Conservation (phyloP, 2,329 filamentous ascomycete genomes). For the Fusarium buxicola region DNA sequence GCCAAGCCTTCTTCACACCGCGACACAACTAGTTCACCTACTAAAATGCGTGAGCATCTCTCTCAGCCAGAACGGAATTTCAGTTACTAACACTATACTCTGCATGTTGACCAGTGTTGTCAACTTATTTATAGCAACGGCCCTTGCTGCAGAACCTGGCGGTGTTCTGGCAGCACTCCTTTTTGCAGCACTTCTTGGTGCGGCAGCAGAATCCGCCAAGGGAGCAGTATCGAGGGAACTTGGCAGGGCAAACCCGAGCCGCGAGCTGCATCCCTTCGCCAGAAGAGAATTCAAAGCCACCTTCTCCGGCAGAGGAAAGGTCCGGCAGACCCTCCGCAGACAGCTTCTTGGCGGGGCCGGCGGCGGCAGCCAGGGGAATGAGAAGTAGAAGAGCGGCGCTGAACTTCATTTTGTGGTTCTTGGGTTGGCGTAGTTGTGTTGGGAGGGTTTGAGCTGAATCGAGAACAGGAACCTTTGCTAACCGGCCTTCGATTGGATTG, state of each 20-base stretch:
- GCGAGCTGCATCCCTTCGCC: slow-evolving; percentile 5
- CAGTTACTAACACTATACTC: too few relatives aligned
- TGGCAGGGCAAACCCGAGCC: slow-evolving; percentile 23
- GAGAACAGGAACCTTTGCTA: too few relatives aligned
- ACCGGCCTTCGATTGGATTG: background rate
- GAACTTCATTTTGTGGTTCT: slow-evolving; percentile 21
- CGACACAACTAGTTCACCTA: too few relatives aligned
- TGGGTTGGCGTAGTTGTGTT: background rate
- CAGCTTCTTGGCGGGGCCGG: slow-evolving; percentile 15
- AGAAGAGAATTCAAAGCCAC: slow-evolving; percentile 9
- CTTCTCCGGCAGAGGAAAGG: slow-evolving; percentile 11
- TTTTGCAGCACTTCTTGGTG: slow-evolving; percentile 28
- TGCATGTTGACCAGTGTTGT: too few relatives aligned
- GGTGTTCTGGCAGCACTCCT: slow-evolving; percentile 28
- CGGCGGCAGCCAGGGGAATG: slow-evolving; percentile 8
- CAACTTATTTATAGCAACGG: slow-evolving; percentile 20
- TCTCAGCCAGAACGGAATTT: too few relatives aligned
- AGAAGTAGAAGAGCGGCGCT: slow-evolving; percentile 12
- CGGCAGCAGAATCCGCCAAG: slow-evolving; percentile 24
- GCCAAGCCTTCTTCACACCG: too few relatives aligned
- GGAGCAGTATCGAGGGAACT: slow-evolving; percentile 26
- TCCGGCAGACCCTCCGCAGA: slow-evolving; percentile 21
- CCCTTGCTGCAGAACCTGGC: slow-evolving; percentile 27
- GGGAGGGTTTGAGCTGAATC: rapidly evolving
- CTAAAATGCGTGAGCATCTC: too few relatives aligned